phyloP scores from a whole-genome alignment of 163 green algal genomes.

The Chlamydomonas reinhardtii region DNA sequence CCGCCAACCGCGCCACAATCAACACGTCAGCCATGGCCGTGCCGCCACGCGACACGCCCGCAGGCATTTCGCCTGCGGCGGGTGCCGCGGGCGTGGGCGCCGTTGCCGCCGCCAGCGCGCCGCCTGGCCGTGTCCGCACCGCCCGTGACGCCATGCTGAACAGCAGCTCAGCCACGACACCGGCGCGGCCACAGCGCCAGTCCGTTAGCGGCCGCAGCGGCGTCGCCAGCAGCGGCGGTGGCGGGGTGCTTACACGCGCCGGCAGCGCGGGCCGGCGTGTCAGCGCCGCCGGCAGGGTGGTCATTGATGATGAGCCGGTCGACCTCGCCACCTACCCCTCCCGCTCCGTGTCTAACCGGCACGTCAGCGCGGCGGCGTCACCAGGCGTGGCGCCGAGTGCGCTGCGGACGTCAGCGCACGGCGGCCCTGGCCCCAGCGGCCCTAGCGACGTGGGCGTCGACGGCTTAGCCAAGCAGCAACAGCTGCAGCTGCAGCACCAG shows the following conservation, averaged over 20 bases:
- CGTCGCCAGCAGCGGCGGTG: not conserved
- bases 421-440: not conserved
- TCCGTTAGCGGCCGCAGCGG: not conserved
- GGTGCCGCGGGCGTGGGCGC: not conserved
- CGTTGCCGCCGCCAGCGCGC: not conserved
- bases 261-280: not conserved
- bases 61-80: not conserved
- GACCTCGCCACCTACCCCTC: conserved; percentile 32
- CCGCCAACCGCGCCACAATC: conserved; percentile 26
- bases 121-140: not conserved
- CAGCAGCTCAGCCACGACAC: not conserved
- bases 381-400: not conserved
- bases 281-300: conserved; percentile 9
- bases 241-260: not conserved
- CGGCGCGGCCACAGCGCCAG: not conserved
- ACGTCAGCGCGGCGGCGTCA: not conserved
- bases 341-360: not conserved
- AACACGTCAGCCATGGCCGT: conserved; percentile 14
- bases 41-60: not conserved
- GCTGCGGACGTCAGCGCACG: not conserved
- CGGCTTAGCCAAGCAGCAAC: too few species aligned
- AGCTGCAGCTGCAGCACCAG: too few species aligned
- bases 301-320: conserved; percentile 47
- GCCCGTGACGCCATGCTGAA: not conserved
- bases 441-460: not conserved